A percentile compares a stretch with the other conserved stretches of the same genome.
Conservation (phyloP, 352 stramenopile species). For the Peronospora farinosa region DNA sequence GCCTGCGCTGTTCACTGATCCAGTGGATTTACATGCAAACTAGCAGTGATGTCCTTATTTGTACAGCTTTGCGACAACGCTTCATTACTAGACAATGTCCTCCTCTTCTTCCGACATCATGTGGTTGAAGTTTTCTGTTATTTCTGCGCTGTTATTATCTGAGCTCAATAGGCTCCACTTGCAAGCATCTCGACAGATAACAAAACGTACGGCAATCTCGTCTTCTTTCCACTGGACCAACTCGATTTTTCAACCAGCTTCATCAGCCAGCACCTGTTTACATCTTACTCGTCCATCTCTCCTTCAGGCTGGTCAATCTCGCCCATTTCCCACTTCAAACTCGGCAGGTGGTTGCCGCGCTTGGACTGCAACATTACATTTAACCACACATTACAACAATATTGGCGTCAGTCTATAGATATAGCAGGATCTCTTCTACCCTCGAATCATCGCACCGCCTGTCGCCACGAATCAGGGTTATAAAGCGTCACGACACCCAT, state of each 20-base stretch:
- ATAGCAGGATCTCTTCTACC: background rate
- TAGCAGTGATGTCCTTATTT: background rate
- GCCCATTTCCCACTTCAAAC: constrained; percentile 81
- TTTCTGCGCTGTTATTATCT: constrained; percentile 28
- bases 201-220: constrained; percentile 1
- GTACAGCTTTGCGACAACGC: background rate
- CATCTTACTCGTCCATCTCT: constrained; percentile 74
- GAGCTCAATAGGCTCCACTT: constrained; percentile 12
- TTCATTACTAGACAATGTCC: background rate
- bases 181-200: constrained; percentile 6
- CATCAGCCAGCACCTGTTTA: constrained; percentile 2
- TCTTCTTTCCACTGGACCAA: background rate
- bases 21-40: background rate
- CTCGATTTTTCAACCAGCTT: background rate
- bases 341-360: constrained; percentile 64
- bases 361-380: constrained; percentile 38
- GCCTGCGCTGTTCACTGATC: background rate
- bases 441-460: constrained; percentile 50
- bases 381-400: constrained; percentile 5
- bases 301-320: constrained; percentile 65
- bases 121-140: constrained; percentile 23
- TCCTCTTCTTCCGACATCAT: constrained; percentile 3
- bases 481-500: constrained; percentile 78
- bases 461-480: constrained; percentile 71
- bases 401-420: background rate